Evolutionary conservation across 139 green algal genomes (phyloP), one percentile per base, ranked within the genome.

Genomic region (Asterochloris sp.): DNA sequence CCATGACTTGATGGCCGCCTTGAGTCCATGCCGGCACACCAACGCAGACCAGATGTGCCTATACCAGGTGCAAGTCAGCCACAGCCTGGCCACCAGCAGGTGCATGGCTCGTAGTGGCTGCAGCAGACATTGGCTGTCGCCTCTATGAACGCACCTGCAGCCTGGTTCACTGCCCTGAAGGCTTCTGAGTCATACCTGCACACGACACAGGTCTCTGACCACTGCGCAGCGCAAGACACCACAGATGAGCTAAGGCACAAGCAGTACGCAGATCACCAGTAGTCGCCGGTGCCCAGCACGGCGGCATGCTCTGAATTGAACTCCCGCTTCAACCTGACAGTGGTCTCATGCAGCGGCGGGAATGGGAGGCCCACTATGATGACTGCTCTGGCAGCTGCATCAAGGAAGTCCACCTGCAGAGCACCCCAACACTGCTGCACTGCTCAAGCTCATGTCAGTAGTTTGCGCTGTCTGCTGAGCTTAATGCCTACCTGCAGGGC

Each of bases 131-230:
- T 6, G 38, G 38, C 38, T 6, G 6, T 6, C 38, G 38, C 38
- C 38, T 54, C 38, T 54, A 54, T 13, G 66, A 38, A 1, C 77
- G n/a, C 28, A 81, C 77, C 77, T 62, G 73, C 69, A 26, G 77
- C 77, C n/a, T 81, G 77, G 47, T 81, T 81, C 62, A 81, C 77
- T 38, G 77, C 77, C 15, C 77, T 38, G 63, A 81, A 81, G 28
- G 77, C 77, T n/a, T 81, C 77, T 74, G 77, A 62, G 28, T 62
- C 63, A 74, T 81, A 71, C 38, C 38, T 54, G 38, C 38, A 54
- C 38, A 54, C 38, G 6, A 54, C 38, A 54, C 38, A 54, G 38
- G 38, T 2, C 38, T 54, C 38, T 54, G 38, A 54, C 6, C 38
- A 54, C 38, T 54, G 38, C 38, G 6, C 38, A 54, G 38, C 38